A percentile compares a stretch with the other conserved stretches of the same genome.
Conservation (phyloP, 176 grass and related monocot genomes). For the Triticum urartu region DNA sequence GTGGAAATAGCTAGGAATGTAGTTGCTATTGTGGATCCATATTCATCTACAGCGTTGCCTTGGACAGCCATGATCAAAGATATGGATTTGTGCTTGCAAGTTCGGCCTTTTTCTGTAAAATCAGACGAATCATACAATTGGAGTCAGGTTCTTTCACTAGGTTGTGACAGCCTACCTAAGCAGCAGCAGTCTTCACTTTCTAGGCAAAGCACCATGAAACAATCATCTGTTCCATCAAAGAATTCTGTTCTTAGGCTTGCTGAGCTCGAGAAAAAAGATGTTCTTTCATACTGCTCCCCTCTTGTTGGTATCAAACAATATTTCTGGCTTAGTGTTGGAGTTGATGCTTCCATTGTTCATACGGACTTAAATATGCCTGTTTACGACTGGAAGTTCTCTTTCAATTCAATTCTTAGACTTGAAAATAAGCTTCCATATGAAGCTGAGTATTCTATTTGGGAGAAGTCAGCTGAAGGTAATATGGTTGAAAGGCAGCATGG, state of each 20-base stretch:
- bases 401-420: slow-evolving; percentile 88
- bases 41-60: slow-evolving; percentile 68
- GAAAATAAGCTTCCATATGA: slow-evolving; percentile 96
- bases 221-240: slow-evolving; percentile 38
- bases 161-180: slow-evolving; percentile 54
- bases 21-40: slow-evolving; percentile 72
- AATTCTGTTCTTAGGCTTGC: slow-evolving; percentile 71
- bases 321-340: slow-evolving; percentile 89
- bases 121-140: slow-evolving; percentile 64
- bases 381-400: slow-evolving; percentile 88
- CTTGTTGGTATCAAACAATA: slow-evolving; percentile 47
- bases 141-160: slow-evolving; percentile 72
- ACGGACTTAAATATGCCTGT: slow-evolving; percentile 87
- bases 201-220: slow-evolving; percentile 51
- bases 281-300: slow-evolving; percentile 65
- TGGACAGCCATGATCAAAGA: slow-evolving; percentile 71
- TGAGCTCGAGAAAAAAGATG: slow-evolving; percentile 92
- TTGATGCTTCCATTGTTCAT: slow-evolving; percentile 87
- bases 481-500: slow-evolving; percentile 89
- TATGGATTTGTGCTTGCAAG: slow-evolving; percentile 83
- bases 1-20: slow-evolving; percentile 59
- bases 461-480: slow-evolving; percentile 73
- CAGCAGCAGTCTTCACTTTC: slow-evolving; percentile 65
- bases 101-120: slow-evolving; percentile 71
- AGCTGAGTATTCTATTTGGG: slow-evolving; percentile 95